Evolutionary conservation across 1,284 basidiomycete genomes (phyloP).

Genomic region (Boletus albobrunnescens): DNA sequence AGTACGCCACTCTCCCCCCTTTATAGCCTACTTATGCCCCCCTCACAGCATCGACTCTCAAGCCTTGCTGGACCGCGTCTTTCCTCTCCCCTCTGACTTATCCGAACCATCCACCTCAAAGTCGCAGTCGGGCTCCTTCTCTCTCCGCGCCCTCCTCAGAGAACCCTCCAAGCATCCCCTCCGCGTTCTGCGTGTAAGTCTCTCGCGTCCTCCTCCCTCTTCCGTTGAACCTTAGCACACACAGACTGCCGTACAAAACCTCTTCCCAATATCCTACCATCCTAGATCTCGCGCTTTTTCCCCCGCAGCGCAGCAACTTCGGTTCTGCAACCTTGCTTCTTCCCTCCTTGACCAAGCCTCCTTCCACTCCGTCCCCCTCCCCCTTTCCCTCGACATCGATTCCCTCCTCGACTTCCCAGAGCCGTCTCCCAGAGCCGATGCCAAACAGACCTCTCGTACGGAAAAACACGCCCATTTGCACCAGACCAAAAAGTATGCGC

Average conservation of each 20-base stretch:
- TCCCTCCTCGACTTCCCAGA: constrained; percentile 39
- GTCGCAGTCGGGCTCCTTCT: constrained; percentile 40
- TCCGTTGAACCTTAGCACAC: constrained; percentile 3
- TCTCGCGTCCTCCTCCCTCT: constrained; percentile 9
- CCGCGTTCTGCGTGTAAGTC: constrained; percentile 47
- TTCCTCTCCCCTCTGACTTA: constrained; percentile 42
- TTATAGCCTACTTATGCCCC: neutral
- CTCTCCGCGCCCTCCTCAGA: constrained; percentile 60
- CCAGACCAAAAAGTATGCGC: constrained; percentile 55
- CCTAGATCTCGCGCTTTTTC: constrained; percentile 57
- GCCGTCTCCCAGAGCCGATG: constrained; percentile 25
- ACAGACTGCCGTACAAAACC: constrained; percentile 59
- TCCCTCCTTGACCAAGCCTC: constrained; percentile 70
- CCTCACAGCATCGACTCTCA: constrained; percentile 61
- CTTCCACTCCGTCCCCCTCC: constrained; percentile 35
- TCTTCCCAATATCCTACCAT: constrained; percentile 63
- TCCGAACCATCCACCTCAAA: constrained; percentile 34
- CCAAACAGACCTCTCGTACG: constrained; percentile 17
- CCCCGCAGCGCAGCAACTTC: constrained; percentile 62
- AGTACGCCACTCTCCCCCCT: constrained; percentile 25
- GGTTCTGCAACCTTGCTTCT: constrained; percentile 68
- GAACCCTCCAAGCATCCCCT: constrained; percentile 52
- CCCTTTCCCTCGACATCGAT: constrained; percentile 44
- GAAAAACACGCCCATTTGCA: constrained; percentile 27
- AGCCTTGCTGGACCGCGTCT: constrained; percentile 75